Conservation (phyloP, 306 rosid species). For the Prunus mume region DNA sequence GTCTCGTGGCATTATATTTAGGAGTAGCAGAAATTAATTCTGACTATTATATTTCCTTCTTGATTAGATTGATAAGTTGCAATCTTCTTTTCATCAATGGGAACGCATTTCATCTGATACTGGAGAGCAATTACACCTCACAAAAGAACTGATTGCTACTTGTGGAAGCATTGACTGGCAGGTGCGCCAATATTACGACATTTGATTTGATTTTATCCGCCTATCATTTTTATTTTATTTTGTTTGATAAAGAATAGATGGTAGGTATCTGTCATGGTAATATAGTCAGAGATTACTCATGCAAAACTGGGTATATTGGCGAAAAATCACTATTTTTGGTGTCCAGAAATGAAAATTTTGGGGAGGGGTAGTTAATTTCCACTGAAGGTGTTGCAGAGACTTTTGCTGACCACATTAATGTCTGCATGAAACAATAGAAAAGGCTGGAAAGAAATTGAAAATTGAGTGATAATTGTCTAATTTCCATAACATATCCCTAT, state of each 20-base stretch:
- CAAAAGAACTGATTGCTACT: slow-evolving; percentile 64
- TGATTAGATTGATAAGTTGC: slow-evolving; percentile 77
- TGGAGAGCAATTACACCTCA: slow-evolving; percentile 54
- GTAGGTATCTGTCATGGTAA: not conserved
- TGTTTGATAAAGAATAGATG: not conserved
- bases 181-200: slow-evolving; percentile 37
- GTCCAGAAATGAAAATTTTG: not conserved
- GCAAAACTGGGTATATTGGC: not conserved
- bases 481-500: not conserved
- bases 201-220: not conserved
- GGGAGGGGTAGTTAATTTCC: not conserved
- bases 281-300: not conserved
- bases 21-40: slow-evolving; percentile 6
- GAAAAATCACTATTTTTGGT: not conserved
- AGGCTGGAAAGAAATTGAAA: not conserved
- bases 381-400: too few species aligned
- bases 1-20: not conserved
- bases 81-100: slow-evolving; percentile 81
- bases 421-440: not conserved
- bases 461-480: not conserved
- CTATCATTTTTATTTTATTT: not conserved
- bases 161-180: slow-evolving; percentile 95
- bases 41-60: slow-evolving; percentile 10
- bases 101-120: slow-evolving; percentile 43
- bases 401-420: not conserved